Base-by-base conservation (phyloP, 2,329 filamentous ascomycete species). In the Lasiodiplodia theobromae region DNA sequence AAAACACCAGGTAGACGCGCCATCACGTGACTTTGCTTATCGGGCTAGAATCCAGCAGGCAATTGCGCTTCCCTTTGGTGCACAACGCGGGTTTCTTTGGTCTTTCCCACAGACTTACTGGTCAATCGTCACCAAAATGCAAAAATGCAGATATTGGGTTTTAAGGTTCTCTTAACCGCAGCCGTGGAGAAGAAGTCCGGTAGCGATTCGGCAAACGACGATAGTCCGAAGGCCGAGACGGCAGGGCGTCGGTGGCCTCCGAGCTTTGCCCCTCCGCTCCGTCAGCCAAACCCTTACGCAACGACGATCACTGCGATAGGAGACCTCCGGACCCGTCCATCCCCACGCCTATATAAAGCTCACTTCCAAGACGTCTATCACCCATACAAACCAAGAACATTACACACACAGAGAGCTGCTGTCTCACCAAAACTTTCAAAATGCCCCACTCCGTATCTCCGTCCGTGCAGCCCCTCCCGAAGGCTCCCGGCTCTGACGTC, bases 401-500 rank as follows among this genome's bases (percentile, higher is more conserved):
- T 28, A 18, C 56, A 28, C 3, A 44, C 18, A 10, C 6, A n/a
- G 3, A 31, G 23, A 62, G 38, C 12, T 47, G 34, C 38, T 14
- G 37, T 38, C 54, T 4, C 16, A 47, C 44, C n/a, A 12, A 21
- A 14, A 21, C 44, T n/a, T 6, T n/a, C 38, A 57, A 21, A 25
- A 68, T 68, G 67, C 67, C 67, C 25, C 31, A 34, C 34, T 23
- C 38, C n/a, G 28, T 68, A 14, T 60, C 73, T 34, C 60, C 67
- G 28, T 53, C 60, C 2, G 10, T 69, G 31, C 71, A 71, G 67
- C 49, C 67, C 40, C 72, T 75, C 51, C 71, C 70, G 1, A 38
- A 58, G 44, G 40, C 67, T 28, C 25, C 38, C 21, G 74, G 82
- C 44, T 73, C 71, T 31, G 69, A 69, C 34, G 71, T 74, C 54